phyloP scores from a whole-genome alignment of 768 basidiomycete species.

The Lactifluus subvellereus region DNA sequence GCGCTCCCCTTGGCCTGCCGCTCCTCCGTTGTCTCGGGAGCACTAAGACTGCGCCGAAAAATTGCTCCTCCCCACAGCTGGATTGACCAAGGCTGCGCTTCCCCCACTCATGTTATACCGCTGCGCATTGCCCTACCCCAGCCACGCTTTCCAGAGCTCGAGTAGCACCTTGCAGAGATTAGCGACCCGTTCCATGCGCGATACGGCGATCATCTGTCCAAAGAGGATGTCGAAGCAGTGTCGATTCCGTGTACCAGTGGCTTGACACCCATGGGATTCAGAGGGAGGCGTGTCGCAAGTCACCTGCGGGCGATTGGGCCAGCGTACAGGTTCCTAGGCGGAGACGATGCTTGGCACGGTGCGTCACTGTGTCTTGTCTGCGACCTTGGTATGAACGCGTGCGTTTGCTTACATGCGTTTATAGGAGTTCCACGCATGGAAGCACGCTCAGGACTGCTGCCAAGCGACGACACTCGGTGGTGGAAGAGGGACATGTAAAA shows the following conservation, averaged over 20 bases:
- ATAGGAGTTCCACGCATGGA: slow-evolving; percentile 54
- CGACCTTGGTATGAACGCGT: neutral
- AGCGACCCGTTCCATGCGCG: slow-evolving; percentile 26
- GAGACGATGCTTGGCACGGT: slow-evolving; percentile 62
- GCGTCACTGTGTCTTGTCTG: neutral
- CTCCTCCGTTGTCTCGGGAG: neutral
- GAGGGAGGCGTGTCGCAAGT: slow-evolving; percentile 42
- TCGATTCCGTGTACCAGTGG: slow-evolving; percentile 50
- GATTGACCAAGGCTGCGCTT: slow-evolving; percentile 38
- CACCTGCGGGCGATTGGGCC: slow-evolving; percentile 60
- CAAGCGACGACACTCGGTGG: no score
- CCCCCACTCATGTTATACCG: slow-evolving; percentile 42
- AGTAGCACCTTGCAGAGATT: slow-evolving; percentile 26
- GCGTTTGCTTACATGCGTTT: neutral
- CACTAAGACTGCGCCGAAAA: slow-evolving; percentile 40
- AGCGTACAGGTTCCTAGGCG: slow-evolving; percentile 48
- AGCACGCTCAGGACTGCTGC: slow-evolving; percentile 35
- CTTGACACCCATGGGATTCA: slow-evolving; percentile 45
- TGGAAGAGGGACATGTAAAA: no score
- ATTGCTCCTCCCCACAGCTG: slow-evolving; percentile 45
- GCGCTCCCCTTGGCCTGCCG: neutral
- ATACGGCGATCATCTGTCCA: slow-evolving; percentile 40
- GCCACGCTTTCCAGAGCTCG: slow-evolving; percentile 25
- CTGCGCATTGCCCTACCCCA: slow-evolving; percentile 38
- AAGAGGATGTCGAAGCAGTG: slow-evolving; percentile 53